Percentiles rank a stretch among this genome's conserved stretches.
These are phyloP conservation scores for Syncephalastrum racemosum DNA, from an alignment of 371 early-diverging fungal genomes.

Conservation along the genomic window DNA sequence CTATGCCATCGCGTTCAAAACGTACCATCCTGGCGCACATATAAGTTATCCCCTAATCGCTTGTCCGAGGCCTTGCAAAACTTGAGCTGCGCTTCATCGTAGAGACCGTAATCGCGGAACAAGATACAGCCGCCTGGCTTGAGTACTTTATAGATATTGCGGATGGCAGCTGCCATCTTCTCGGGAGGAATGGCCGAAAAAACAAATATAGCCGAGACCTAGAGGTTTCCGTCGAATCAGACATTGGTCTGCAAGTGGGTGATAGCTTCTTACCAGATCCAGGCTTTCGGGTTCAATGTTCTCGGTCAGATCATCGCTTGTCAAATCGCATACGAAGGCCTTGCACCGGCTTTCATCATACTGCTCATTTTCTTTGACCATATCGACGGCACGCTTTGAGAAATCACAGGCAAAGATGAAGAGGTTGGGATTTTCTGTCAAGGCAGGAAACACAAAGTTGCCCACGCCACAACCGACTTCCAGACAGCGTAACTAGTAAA, in stretches of 20 bases:
- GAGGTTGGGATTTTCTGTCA: constrained; percentile 72
- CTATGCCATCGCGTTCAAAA: background rate
- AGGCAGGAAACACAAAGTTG: constrained; percentile 91
- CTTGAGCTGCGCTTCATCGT: constrained; percentile 88
- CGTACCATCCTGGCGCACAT: constrained; percentile 88
- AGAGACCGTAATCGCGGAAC: constrained; percentile 88
- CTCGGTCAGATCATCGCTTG: constrained; percentile 61
- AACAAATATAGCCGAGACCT: constrained; percentile 79
- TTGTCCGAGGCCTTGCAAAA: constrained; percentile 72
- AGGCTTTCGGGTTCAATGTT: constrained; percentile 65
- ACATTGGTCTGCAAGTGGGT: background rate
- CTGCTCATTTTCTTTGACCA: constrained; percentile 70
- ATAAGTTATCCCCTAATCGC: constrained; percentile 78
- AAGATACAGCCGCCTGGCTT: constrained; percentile 78
- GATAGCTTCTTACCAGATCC: constrained; percentile 52
- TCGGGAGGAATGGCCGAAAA: constrained; percentile 87
- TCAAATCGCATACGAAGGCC: constrained; percentile 86
- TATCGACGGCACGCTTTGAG: constrained; percentile 74
- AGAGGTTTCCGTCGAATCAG: background rate
- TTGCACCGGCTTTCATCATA: constrained; percentile 66
- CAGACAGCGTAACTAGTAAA: constrained; percentile 38
- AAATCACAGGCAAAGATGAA: constrained; percentile 86
- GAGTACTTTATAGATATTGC: constrained; percentile 65
- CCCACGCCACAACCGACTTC: constrained; percentile 97
- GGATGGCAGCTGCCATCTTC: constrained; percentile 65